A percentile compares a stretch with the other conserved stretches of the same genome.
phyloP scores from a whole-genome alignment of 2,329 filamentous ascomycete genomes.

The Exophiala spinifera region DNA sequence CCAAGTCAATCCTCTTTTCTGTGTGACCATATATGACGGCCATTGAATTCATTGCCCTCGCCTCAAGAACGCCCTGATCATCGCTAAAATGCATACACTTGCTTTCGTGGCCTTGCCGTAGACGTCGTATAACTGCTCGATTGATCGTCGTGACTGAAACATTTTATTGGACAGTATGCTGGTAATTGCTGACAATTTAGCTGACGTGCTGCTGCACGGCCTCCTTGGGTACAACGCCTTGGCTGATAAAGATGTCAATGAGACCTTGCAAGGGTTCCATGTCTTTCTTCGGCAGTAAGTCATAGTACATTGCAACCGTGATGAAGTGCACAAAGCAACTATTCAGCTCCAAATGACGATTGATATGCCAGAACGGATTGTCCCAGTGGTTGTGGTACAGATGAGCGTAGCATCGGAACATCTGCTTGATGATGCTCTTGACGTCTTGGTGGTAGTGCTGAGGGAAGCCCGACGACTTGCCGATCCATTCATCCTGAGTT shows the following conservation, averaged over 20 bases:
- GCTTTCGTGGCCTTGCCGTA: background rate
- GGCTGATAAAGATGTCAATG: conserved; percentile 86
- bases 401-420: conserved; percentile 98
- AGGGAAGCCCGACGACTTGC: conserved; percentile 89
- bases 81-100: conserved; percentile 5
- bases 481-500: conserved; percentile 71
- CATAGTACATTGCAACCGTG: conserved; percentile 73
- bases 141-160: background rate
- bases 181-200: background rate
- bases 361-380: conserved; percentile 79
- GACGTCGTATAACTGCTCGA: background rate
- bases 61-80: background rate
- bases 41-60: no score
- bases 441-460: conserved; percentile 85
- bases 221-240: conserved; percentile 79
- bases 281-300: conserved; percentile 83
- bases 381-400: conserved; percentile 95
- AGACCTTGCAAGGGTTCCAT: conserved; percentile 94
- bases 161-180: background rate
- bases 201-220: conserved; percentile 32
- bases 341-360: conserved; percentile 69
- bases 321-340: conserved; percentile 85
- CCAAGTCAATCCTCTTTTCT: no score
- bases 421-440: conserved; percentile 92
- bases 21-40: no score